A percentile compares a stretch with the other conserved stretches of the same genome.
Conservation (phyloP, 768 basidiomycete species). For the Mycena vitilis region DNA sequence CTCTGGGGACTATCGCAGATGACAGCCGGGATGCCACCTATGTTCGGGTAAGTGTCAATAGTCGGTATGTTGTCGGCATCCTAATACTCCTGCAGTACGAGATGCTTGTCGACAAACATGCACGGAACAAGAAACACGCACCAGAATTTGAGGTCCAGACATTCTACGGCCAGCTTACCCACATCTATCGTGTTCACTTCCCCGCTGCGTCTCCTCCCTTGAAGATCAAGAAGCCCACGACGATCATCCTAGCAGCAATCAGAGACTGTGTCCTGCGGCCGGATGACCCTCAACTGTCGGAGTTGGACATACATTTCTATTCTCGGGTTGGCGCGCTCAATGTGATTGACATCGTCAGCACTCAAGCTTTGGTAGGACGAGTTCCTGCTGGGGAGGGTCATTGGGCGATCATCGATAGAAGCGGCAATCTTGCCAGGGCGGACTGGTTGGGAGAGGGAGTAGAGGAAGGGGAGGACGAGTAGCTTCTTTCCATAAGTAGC, state of each 20-base stretch:
- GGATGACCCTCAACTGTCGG: slow-evolving; percentile 12
- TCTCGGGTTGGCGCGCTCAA: slow-evolving; percentile 24
- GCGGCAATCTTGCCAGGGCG: slow-evolving; percentile 35
- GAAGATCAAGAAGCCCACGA: slow-evolving; percentile 5
- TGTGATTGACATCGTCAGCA: slow-evolving; percentile 40
- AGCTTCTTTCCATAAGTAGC: background rate
- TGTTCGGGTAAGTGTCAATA: background rate
- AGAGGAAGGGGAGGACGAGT: background rate
- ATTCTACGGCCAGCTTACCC: background rate
- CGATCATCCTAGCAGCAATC: slow-evolving; percentile 44
- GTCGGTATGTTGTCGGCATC: background rate
- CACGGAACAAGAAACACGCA: background rate
- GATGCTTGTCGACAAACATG: background rate
- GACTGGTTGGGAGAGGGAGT: slow-evolving; percentile 11
- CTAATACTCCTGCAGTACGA: background rate
- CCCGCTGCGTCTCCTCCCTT: background rate
- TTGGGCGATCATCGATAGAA: slow-evolving; percentile 43
- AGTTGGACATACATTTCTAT: slow-evolving; percentile 40
- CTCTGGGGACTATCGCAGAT: background rate
- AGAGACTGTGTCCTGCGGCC: slow-evolving; percentile 31
- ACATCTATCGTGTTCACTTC: background rate
- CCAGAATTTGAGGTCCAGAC: background rate
- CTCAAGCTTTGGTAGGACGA: slow-evolving; percentile 40
- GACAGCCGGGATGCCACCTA: background rate
- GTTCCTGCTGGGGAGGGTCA: slow-evolving; percentile 14